phyloP scores from a whole-genome alignment of 2,329 filamentous ascomycete genomes.

The Pezicula rhizophila region DNA sequence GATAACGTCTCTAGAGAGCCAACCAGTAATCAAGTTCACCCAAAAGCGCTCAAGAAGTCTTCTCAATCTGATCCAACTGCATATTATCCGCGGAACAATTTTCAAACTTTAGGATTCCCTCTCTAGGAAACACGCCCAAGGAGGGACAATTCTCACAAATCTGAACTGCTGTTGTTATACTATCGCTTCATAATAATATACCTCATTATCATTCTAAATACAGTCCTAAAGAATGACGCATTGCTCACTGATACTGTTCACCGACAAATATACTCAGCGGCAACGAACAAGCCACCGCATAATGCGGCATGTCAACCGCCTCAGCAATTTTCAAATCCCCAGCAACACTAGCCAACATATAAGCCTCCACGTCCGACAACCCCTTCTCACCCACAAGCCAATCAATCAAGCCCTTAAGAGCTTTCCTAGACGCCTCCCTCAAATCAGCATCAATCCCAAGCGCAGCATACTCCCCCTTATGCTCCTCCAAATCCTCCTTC shows the following conservation, averaged over 20 bases:
- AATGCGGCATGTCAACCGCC: slow-evolving; percentile 49
- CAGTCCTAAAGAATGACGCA: too few species aligned
- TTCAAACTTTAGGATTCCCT: too few species aligned
- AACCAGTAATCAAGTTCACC: too few species aligned
- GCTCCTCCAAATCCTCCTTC: slow-evolving; percentile 18
- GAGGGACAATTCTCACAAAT: too few species aligned
- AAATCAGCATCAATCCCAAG: slow-evolving; percentile 42
- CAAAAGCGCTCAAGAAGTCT: too few species aligned
- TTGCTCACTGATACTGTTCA: slow-evolving; percentile 9
- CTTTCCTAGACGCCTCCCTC: slow-evolving; percentile 41
- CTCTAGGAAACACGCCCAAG: too few species aligned
- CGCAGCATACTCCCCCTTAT: slow-evolving; percentile 38
- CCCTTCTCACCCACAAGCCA: slow-evolving; percentile 43
- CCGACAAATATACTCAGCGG: slow-evolving; percentile 40
- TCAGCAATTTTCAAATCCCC: slow-evolving; percentile 45
- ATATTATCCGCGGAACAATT: too few species aligned
- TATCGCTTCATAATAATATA: background rate
- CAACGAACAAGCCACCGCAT: slow-evolving; percentile 42
- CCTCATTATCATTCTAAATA: background rate
- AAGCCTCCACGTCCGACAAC: slow-evolving; percentile 39
- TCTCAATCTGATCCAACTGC: too few species aligned
- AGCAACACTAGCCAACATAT: slow-evolving; percentile 46
- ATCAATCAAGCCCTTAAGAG: slow-evolving; percentile 39
- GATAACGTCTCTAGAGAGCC: too few species aligned
- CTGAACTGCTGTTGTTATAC: too few species aligned